phyloP scores from a whole-genome alignment of 75 land plant genomes.

The Pinus tabuliformis region DNA sequence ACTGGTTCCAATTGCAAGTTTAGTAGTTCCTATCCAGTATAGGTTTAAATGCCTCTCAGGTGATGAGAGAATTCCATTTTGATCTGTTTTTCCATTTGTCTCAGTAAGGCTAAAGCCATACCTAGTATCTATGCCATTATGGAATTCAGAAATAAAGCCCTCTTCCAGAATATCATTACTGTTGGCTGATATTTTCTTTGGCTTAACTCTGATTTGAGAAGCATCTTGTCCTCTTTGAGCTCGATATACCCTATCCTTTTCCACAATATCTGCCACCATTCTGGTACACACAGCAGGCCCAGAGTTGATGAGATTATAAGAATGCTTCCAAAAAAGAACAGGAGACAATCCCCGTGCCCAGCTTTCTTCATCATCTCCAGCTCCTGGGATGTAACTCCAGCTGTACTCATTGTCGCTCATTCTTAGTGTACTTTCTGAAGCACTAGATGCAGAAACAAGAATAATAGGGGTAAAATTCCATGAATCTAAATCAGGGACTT shows the following conservation, averaged over 20 bases:
- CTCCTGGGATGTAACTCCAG: constrained; percentile 96
- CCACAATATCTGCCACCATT: constrained; percentile 87
- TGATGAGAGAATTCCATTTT: constrained; percentile 6
- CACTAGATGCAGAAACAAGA: constrained; percentile 78
- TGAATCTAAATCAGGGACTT: constrained; percentile 75
- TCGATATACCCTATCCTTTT: constrained; percentile 76
- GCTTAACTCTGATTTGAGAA: constrained; percentile 59
- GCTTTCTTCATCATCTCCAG: constrained; percentile 99
- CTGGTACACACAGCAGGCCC: constrained; percentile 80
- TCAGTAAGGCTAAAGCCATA: background rate
- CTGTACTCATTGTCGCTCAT: constrained; percentile 72
- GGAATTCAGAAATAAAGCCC: background rate
- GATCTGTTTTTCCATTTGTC: background rate
- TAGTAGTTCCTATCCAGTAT: constrained; percentile 78
- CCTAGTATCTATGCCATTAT: background rate
- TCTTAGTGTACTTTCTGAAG: constrained; percentile 34
- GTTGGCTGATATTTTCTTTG: constrained; percentile 14
- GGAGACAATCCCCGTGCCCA: constrained; percentile 95
- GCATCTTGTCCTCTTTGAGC: constrained; percentile 71
- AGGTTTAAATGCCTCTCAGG: constrained; percentile 14
- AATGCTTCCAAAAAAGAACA: constrained; percentile 81
- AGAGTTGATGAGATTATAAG: constrained; percentile 50
- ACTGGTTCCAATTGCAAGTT: constrained; percentile 60
- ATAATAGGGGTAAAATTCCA: constrained; percentile 94
- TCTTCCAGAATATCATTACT: background rate